Evolutionary conservation across 1,284 basidiomycete species (phyloP), one percentile per base, ranked within the genome.

Genomic region (Sphagnurus paluster): DNA sequence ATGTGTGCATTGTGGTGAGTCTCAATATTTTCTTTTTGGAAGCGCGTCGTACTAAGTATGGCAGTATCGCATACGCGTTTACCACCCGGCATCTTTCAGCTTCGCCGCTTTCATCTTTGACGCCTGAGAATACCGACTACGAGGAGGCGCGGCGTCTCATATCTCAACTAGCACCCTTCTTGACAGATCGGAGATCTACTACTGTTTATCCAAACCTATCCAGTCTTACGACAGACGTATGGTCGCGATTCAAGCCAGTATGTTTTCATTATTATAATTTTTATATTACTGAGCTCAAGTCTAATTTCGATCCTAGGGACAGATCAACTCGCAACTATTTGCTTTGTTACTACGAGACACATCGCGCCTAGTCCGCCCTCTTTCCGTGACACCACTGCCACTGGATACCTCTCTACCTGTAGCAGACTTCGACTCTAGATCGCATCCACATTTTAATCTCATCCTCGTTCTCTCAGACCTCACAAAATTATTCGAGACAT

Each of bases 51-150:
- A n/a, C n/a, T n/a, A n/a, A n/a, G n/a, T n/a, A n/a, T n/a, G n/a
- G n/a, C 44, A 89, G 87, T 45, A 68, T 88, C 39, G 75, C 80
- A 10, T 90, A 90, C 56, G 70, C 78, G 2, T 87, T 82, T 55
- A 66, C 70, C 13, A 80, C 79, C 20, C 80, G 87, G 6, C 74
- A 74, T 54, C 64, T 90, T 26, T 74, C 75, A 6, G 61, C 70
- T 6, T 85, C 84, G 0, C 76, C 82, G 0, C 63, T 90, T 34
- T 71, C 74, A 1, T 62, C 62, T 5, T 49, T 72, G 7, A 46
- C 58, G 11, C 59, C 63, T 1, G 66, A 68, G 7, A 64, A 72
- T 29, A 58, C 70, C 6, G 79, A 83, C 46, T 60, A 59, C 37
- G 54, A 57, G 5, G 77, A 76, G 51, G 76, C 78, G 2, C 70